phyloP scores from a whole-genome alignment of 495 filamentous ascomycete genomes.

The Penicillium pulvis region DNA sequence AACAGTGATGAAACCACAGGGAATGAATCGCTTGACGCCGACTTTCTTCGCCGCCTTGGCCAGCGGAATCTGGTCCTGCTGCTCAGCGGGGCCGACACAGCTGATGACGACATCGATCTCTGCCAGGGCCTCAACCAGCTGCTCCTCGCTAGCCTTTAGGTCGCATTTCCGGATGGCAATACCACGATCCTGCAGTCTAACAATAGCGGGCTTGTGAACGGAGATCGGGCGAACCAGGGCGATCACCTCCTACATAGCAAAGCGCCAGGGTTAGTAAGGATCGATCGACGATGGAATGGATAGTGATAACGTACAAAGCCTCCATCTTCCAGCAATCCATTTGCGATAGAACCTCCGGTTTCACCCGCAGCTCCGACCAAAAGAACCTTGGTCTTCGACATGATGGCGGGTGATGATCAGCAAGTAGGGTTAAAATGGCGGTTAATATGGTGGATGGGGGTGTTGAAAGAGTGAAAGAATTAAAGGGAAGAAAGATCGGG shows the following conservation, averaged over 20 bases:
- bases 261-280: constrained; percentile 6
- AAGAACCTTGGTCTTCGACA: constrained; percentile 48
- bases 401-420: constrained; percentile 24
- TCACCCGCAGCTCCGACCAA: constrained; percentile 51
- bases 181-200: constrained; percentile 45
- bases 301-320: constrained; percentile 35
- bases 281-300: neutral
- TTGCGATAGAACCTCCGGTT: constrained; percentile 53
- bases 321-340: constrained; percentile 44
- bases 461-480: constrained; percentile 7
- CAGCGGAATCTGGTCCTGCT: constrained; percentile 53
- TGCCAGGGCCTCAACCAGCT: constrained; percentile 46
- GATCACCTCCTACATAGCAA: constrained; percentile 45
- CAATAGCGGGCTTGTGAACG: constrained; percentile 47
- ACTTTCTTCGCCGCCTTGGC: constrained; percentile 57
- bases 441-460: neutral
- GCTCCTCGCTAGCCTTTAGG: constrained; percentile 46
- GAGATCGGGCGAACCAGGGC: constrained; percentile 53
- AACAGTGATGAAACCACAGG: constrained; percentile 56
- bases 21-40: constrained; percentile 60
- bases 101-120: constrained; percentile 58
- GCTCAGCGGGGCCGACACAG: constrained; percentile 47
- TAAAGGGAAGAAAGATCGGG: constrained; percentile 13
- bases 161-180: constrained; percentile 51
- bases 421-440: neutral